Percentiles rank a stretch among this genome's conserved stretches.
phyloP scores from a whole-genome alignment of 2,329 filamentous ascomycete genomes.

The Colletotrichum liaoningense region DNA sequence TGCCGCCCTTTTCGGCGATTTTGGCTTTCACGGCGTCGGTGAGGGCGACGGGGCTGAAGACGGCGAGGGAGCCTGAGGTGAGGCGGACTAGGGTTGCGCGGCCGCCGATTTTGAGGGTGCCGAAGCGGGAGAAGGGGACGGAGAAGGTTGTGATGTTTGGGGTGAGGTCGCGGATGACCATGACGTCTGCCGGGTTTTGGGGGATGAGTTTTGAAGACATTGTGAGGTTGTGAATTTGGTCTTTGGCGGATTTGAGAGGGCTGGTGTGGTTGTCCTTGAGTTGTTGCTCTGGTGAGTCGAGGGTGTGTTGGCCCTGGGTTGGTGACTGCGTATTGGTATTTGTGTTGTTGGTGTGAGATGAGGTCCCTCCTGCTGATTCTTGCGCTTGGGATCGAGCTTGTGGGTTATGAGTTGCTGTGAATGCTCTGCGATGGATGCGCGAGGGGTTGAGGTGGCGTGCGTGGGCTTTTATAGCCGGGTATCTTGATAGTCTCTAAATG shows the following conservation, averaged over 20 bases:
- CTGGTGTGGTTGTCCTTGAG: not conserved
- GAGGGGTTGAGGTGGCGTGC: not conserved
- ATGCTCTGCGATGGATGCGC: conserved; percentile 21
- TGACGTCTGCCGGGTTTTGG: conserved; percentile 79
- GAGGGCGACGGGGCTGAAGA: conserved; percentile 92
- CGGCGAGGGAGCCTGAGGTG: conserved; percentile 79
- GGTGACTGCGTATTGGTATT: conserved; percentile 16
- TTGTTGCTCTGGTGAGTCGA: conserved; percentile 30
- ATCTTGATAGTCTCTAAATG: conserved; percentile 13
- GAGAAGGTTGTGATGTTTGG: conserved; percentile 83
- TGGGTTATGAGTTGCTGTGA: conserved; percentile 23
- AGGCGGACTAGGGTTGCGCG: conserved; percentile 81
- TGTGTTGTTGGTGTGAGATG: conserved; percentile 5
- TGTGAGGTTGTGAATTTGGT: conserved; percentile 32
- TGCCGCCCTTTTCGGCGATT: conserved; percentile 72
- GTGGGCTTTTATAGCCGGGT: conserved; percentile 17
- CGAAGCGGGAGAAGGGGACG: conserved; percentile 86
- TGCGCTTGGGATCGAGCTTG: conserved; percentile 24
- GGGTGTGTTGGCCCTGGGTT: conserved; percentile 18
- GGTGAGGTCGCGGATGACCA: conserved; percentile 89
- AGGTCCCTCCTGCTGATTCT: not conserved
- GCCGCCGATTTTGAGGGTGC: conserved; percentile 84
- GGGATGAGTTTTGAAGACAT: conserved; percentile 77
- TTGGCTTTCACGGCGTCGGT: conserved; percentile 78
- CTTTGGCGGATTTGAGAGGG: conserved; percentile 1